Evolutionary conservation across 306 rosid genomes (phyloP), one percentile per base, ranked within the genome.

Genomic region (Ormosia emarginata): DNA sequence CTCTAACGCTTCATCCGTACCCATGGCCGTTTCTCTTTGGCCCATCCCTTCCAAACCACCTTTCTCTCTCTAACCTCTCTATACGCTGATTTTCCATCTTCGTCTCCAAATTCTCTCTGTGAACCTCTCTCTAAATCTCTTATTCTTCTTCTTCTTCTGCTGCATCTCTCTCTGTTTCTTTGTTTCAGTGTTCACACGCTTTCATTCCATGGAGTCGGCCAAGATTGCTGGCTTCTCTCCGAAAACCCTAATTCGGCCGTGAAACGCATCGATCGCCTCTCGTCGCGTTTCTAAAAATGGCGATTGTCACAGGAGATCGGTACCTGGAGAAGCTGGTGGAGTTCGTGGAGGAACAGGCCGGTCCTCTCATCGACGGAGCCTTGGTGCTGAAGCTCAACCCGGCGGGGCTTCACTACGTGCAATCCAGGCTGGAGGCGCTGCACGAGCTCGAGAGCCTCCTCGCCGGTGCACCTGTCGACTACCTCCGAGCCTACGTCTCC

Each of bases 221-320:
- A 75, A 10, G 32, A 33, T 56, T 57, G 49, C 67, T 58, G 73
- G 63, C 57, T 59, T 77, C 78, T 67, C 70, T 43, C 12, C 17
- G 14, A 46, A 76, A 86, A 40, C 86, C 87, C 91, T 86, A 76
- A 80, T 71, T 76, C 8, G 37, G 53, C 82, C 77, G 56, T 71
- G 80, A 79, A 67, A 18, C 17, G 39, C 6, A 30, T 4, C 59
- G 8, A 13, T 9, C 82, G 67, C 58, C 33, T 34, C 9, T 7
- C 7, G 18, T 24, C 15, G 24, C 46, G 5, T 52, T 11, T 53
- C 33, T 9, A 13, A 13, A 56, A 14, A 95, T 95, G 99, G 94
- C 90, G 85, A 88, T 93, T 85, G 98, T 92, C 18, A 95, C 99
- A 44, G 99, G 98, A 68, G 99, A 95, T 90, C 94, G 97, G n/a